Evolutionary conservation across 2,329 filamentous ascomycete species (phyloP).

Genomic region (Mariannaea sp.): DNA sequence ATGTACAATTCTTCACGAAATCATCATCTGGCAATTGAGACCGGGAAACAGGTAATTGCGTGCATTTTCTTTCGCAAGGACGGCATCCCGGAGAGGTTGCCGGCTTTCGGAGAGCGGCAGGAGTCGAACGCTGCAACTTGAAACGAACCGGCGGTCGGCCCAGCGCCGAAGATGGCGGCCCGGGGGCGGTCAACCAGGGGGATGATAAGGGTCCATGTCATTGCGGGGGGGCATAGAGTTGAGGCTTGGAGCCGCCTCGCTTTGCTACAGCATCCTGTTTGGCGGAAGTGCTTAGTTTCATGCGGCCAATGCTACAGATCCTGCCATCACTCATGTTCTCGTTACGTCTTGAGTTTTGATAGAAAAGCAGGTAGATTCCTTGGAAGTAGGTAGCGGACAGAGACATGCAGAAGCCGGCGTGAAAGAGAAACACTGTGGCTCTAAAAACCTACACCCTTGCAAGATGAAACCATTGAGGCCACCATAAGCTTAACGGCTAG

Average conservation of each 20-base stretch:
- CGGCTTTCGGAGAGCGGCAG: slow-evolving; percentile 16
- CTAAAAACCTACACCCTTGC: too few species aligned
- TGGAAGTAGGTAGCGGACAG: not conserved
- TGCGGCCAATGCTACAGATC: too few species aligned
- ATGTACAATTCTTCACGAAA: too few species aligned
- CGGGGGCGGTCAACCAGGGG: slow-evolving; percentile 12
- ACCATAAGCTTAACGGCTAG: too few species aligned
- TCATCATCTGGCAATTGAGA: too few species aligned
- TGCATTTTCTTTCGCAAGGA: not conserved
- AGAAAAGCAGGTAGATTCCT: not conserved
- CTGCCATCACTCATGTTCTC: too few species aligned
- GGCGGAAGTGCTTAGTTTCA: too few species aligned
- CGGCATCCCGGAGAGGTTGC: slow-evolving; percentile 6
- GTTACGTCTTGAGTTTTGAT: too few species aligned
- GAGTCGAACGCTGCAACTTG: not conserved
- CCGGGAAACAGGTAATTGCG: too few species aligned
- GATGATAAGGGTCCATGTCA: not conserved
- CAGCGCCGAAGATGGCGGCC: not conserved
- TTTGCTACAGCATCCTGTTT: not conserved
- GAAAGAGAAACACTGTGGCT: too few species aligned
- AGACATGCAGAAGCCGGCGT: too few species aligned
- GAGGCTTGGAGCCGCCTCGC: slow-evolving; percentile 6
- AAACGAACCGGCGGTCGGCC: slow-evolving; percentile 8
- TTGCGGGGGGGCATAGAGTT: slow-evolving; percentile 8
- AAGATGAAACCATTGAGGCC: too few species aligned